A percentile compares a stretch with the other conserved stretches of the same genome.
phyloP scores from a whole-genome alignment of 2,329 filamentous ascomycete species.

The Sclerotiophoma versabilis region DNA sequence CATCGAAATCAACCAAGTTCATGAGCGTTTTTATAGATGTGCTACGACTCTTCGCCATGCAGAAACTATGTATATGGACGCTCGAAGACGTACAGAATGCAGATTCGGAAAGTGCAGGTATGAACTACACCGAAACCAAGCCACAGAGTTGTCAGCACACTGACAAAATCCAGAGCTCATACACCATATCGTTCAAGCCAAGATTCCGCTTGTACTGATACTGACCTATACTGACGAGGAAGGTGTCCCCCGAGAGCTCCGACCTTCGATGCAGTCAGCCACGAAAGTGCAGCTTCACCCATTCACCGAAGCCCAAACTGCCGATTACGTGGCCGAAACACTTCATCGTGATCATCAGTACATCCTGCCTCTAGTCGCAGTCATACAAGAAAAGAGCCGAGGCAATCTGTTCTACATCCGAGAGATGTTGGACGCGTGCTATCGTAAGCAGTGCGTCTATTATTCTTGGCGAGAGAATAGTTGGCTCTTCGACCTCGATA shows the following conservation, averaged over 20 bases:
- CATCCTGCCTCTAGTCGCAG: slow-evolving; percentile 77
- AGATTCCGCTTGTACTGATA: slow-evolving; percentile 74
- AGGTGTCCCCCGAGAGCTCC: slow-evolving; percentile 46
- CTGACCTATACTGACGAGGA: slow-evolving; percentile 65
- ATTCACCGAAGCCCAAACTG: slow-evolving; percentile 79
- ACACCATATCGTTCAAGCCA: slow-evolving; percentile 77
- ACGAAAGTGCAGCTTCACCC: slow-evolving; percentile 77
- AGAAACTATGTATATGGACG: slow-evolving; percentile 88
- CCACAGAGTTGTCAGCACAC: not conserved
- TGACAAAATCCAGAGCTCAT: slow-evolving; percentile 67
- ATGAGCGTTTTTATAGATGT: slow-evolving; percentile 91
- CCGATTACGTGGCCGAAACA: slow-evolving; percentile 82
- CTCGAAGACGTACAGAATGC: slow-evolving; percentile 91
- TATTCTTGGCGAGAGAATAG: slow-evolving; percentile 84
- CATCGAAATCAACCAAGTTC: slow-evolving; percentile 69
- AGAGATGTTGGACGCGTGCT: slow-evolving; percentile 87
- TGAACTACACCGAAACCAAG: not conserved
- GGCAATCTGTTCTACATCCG: slow-evolving; percentile 92
- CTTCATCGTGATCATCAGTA: slow-evolving; percentile 76
- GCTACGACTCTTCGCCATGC: slow-evolving; percentile 77
- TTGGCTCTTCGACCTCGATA: slow-evolving; percentile 84
- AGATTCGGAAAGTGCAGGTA: slow-evolving; percentile 76
- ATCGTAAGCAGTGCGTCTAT: slow-evolving; percentile 86
- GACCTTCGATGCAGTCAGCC: slow-evolving; percentile 44
- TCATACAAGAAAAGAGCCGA: slow-evolving; percentile 86